Evolutionary conservation across 2,329 filamentous ascomycete genomes (phyloP).

Genomic region (Fusarium sp.): DNA sequence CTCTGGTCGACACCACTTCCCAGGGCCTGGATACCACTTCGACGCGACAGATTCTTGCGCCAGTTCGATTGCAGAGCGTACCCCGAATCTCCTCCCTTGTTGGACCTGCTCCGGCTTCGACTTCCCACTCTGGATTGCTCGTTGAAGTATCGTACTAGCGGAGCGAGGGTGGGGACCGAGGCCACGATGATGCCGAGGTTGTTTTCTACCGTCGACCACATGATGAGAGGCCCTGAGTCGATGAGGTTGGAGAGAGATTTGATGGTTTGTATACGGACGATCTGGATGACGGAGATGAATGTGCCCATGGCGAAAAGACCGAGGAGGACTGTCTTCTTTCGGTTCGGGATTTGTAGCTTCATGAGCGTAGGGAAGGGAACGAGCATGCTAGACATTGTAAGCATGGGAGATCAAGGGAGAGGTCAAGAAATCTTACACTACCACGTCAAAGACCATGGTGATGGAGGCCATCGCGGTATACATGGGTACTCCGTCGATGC

Average conservation of each 20-base stretch:
- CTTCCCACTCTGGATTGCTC: constrained; percentile 44
- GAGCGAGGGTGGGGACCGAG: constrained; percentile 57
- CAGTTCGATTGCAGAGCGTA: constrained; percentile 47
- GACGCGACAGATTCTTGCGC: constrained; percentile 29
- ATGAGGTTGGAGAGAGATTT: constrained; percentile 57
- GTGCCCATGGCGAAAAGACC: constrained; percentile 61
- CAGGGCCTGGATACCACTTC: constrained; percentile 37
- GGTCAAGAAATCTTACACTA: constrained; percentile 49
- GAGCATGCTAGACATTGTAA: constrained; percentile 48
- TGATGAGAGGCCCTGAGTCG: constrained; percentile 56
- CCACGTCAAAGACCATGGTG: constrained; percentile 56
- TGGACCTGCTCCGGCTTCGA: constrained; percentile 18
- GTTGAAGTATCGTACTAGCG: constrained; percentile 53
- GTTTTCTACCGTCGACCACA: constrained; percentile 61
- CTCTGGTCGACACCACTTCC: constrained; percentile 23
- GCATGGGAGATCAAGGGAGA: too few relatives aligned
- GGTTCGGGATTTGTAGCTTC: constrained; percentile 50
- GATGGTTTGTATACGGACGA: constrained; percentile 64
- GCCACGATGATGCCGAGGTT: constrained; percentile 58
- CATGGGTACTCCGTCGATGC: constrained; percentile 55
- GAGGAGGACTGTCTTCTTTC: constrained; percentile 57
- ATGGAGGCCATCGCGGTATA: constrained; percentile 57
- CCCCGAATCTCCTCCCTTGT: constrained; percentile 22
- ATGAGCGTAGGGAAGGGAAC: constrained; percentile 57
- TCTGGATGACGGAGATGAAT: constrained; percentile 64